phyloP scores from a whole-genome alignment of 768 basidiomycete species.

The Mycena rebaudengoi region DNA sequence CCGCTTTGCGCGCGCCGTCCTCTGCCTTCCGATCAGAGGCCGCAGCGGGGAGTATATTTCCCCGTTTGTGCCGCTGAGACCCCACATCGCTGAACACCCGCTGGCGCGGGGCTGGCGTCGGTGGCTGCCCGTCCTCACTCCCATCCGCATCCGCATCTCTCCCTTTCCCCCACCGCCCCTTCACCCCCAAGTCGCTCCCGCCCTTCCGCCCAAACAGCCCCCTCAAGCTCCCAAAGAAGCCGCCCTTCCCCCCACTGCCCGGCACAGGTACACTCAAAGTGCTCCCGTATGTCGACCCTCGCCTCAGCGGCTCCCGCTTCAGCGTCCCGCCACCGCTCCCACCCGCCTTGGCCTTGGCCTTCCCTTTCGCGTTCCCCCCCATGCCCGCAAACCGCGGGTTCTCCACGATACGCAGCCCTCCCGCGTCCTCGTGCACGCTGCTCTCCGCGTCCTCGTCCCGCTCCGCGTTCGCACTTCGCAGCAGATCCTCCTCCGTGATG shows the following conservation, averaged over 20 bases:
- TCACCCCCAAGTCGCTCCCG: conserved; percentile 10
- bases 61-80: conserved; percentile 3
- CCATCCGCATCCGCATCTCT: conserved; percentile 31
- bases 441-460: conserved; percentile 39
- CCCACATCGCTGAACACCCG: conserved; percentile 35
- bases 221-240: conserved; percentile 58
- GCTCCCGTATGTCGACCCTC: conserved; percentile 17
- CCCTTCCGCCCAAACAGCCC: conserved; percentile 48
- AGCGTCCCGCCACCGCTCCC: conserved; percentile 9
- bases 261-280: conserved; percentile 26
- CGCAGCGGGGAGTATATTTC: too few species aligned
- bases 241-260: conserved; percentile 20
- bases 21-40: too few species aligned
- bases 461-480: neutral
- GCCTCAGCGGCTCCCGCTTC: conserved; percentile 13
- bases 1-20: conserved; percentile 25
- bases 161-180: conserved; percentile 29
- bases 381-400: conserved; percentile 65
- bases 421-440: conserved; percentile 38
- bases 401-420: conserved; percentile 55
- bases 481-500: conserved; percentile 45
- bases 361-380: too few species aligned
- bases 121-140: conserved; percentile 23
- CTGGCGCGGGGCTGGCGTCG: conserved; percentile 10
- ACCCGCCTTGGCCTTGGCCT: too few species aligned